Evolutionary conservation across 2,329 filamentous ascomycete genomes (phyloP), one percentile per base, ranked within the genome.

Genomic region (Ophiognomonia clavigignenti-juglandacearum): DNA sequence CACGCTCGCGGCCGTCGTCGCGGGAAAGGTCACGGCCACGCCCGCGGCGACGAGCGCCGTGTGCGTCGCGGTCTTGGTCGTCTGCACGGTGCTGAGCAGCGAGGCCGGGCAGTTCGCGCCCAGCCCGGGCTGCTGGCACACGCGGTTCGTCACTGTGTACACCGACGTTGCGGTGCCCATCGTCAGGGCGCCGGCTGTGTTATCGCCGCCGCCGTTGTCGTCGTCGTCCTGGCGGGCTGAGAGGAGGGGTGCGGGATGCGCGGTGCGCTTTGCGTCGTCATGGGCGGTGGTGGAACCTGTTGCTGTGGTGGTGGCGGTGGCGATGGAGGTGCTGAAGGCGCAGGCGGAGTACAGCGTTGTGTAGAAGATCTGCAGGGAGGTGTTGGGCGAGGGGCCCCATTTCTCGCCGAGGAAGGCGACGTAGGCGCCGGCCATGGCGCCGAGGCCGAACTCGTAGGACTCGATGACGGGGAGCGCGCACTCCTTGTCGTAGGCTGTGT

Each of bases 361-460:
- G 54, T 71, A 77, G 53, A 68, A 81, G 34, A 82, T 64, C 1
- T 77, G 72, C 3, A 72, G 65, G 10, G 69, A 66, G 0, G 70
- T 74, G 18, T 61, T 57, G 0, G 73, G 69, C 0, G 65, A 58
- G 0, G 75, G 75, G 0, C 77, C 78, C 73, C 74, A 82, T 0
- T 68, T 72, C 13, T 70, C 54, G 0, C 55, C 52, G 1, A 59
- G 61, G 4, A 79, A 41, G 2, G 61, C 67, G 0, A 81, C 54
- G 0, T 72, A 74, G 0, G 76, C 77, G 1, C 78, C 78, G 4
- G 75, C 76, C 1, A 64, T 66, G 5, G 74, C 78, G 14, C 78
- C 78, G 0, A 82, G 53, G 0, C 68, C 77, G 10, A 82, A 56
- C 10, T 68, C 62, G 56, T 78, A 82, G 2, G 66, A 63, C 52